Base-by-base conservation (phyloP, 805 yeast species). In the Candida maltosa region DNA sequence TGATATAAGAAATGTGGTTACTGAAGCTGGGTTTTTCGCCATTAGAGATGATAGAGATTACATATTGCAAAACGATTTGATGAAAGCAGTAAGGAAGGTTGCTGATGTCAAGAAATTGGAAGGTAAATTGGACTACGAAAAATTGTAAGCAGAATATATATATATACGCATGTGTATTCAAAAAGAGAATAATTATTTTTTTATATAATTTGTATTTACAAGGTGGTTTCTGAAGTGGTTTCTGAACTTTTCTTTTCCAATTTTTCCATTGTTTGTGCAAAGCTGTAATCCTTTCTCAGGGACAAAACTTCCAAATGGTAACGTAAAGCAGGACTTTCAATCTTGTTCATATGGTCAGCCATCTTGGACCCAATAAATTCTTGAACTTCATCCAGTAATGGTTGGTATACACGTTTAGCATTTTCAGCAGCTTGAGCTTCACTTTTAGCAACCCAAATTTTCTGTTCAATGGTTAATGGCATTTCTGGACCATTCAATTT, bases 1-100 rank as follows among this genome's bases (percentile, higher is more conserved):
- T 5, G 98, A 91, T 73, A 83, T 91, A 50, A 80, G 98, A 62
- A 91, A 91, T 58, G 96, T 93, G 40, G 76, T 89, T 22, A 91
- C 98, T n/a, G 98, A 91, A 68, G 96, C 97, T 18, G 98, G 98
- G 2, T 93, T 93, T 67, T 87, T 89, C 50, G 97, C 98, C 35
- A 93, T 93, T 50, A 79, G 98, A 66, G 97, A 93, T 55, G 98
- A 93, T 58, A 80, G 98, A 53, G 97, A 91, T 59, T 87, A 87
- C 65, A 87, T 93, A 50, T 60, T 87, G 35, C 98, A 93, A 60
- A 81, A 84, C 51, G 99, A 93, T 69, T 60, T 93, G 62, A 84
- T 93, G 91, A 93, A 93, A 64, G 99, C 99, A 12, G 97, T 88
- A 29, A 78, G 99, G 64, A 93, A 93, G 69, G 97, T 93, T 41